phyloP scores from a whole-genome alignment of 2,329 filamentous ascomycete genomes.

The Aureobasidium sp. region DNA sequence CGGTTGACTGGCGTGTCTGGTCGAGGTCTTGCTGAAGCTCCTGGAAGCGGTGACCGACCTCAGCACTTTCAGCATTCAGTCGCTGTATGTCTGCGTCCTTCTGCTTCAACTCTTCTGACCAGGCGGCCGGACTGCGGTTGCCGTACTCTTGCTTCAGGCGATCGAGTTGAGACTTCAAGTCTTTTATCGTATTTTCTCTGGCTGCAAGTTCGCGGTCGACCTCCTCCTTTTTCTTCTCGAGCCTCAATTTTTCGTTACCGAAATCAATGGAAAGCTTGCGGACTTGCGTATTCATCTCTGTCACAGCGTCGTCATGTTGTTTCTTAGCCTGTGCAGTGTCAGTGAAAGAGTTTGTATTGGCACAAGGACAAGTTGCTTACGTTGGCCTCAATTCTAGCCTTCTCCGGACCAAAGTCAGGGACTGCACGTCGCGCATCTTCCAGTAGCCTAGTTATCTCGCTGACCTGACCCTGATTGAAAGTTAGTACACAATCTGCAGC shows the following conservation, averaged over 20 bases:
- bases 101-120: not conserved
- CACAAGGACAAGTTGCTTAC: not conserved
- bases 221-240: not conserved
- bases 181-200: not conserved
- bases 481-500: not conserved
- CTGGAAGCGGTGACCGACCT: not conserved
- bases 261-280: not conserved
- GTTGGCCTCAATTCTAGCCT: not conserved
- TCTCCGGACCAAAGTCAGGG: slow-evolving; percentile 7
- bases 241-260: not conserved
- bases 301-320: not conserved
- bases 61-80: not conserved
- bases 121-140: not conserved
- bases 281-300: not conserved
- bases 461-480: not conserved
- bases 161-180: not conserved
- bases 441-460: not conserved
- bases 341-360: not conserved
- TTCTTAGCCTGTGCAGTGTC: not conserved
- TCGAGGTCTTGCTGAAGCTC: not conserved
- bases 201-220: not conserved
- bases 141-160: not conserved
- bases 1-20: not conserved
- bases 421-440: not conserved
- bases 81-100: not conserved